Conservation (phyloP, 1,139 yeast genomes). For the Hanseniaspora uvarum region DNA sequence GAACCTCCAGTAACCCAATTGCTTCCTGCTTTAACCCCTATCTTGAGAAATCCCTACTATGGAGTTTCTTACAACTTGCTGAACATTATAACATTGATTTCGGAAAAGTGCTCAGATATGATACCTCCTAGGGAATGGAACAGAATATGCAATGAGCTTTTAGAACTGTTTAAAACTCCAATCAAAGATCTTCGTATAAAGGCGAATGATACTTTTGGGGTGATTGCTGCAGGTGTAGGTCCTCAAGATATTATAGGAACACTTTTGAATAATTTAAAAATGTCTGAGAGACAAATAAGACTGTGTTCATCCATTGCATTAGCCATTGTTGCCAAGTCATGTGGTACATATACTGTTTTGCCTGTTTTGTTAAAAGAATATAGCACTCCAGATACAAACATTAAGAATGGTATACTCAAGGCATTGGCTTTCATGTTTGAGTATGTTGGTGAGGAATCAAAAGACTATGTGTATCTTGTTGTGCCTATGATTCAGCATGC, state of each 20-base stretch:
- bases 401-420: conserved; percentile 89
- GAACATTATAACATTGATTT: conserved; percentile 70
- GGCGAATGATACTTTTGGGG: conserved; percentile 86
- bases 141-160: conserved; percentile 83
- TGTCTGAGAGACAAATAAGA: conserved; percentile 91
- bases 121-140: conserved; percentile 95
- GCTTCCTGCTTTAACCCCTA: conserved; percentile 82
- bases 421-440: conserved; percentile 91
- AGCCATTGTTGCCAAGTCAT: conserved; percentile 89
- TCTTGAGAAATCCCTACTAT: conserved; percentile 78
- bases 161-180: conserved; percentile 84
- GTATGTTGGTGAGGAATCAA: conserved; percentile 73
- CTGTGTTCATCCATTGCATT: conserved; percentile 98
- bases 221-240: conserved; percentile 84
- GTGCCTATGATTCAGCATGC: conserved; percentile 84
- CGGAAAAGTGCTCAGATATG: conserved; percentile 71
- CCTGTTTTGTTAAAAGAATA: conserved; percentile 97
- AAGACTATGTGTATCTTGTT: conserved; percentile 73
- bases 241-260: conserved; percentile 91
- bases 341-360: conserved; percentile 88
- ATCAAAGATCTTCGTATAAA: conserved; percentile 68
- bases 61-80: conserved; percentile 84
- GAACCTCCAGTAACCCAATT: conserved; percentile 80
- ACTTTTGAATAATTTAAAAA: conserved; percentile 69
- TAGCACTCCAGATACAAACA: conserved; percentile 82